Base-by-base conservation (phyloP, 768 basidiomycete species). In the Termitomyces sp. region DNA sequence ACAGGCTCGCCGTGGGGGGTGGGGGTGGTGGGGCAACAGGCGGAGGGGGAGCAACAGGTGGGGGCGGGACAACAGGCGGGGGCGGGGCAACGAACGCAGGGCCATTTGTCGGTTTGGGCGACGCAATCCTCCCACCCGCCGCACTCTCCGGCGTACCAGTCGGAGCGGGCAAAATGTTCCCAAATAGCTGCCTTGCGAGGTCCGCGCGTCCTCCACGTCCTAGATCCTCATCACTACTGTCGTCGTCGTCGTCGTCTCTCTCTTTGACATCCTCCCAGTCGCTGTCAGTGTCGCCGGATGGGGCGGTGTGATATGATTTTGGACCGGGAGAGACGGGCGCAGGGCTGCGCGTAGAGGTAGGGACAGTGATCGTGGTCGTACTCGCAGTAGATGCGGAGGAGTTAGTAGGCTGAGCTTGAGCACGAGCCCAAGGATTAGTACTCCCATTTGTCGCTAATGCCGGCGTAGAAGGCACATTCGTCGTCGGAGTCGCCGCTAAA, bases 191-290 rank as follows among this genome's bases (percentile, higher is more conserved):
- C 62, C 83, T 80, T 7, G 95, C 95, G 41, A 98, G 83, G 56
- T 85, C 83, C 59, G 81, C 81, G 16, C 91, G 80, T 18, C 78
- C 82, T 53, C 76, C 79, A 47, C 95, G 79, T 14, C 79, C 79
- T n/a, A 79, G 77, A 50, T 88, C 75, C 69, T 94, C 93, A 56
- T 93, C 92, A 55, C 85, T 88, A 62, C 84, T 87, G 64, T 88
- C 86, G 5, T 47, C 55, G 6, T 47, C 52, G 8, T 83, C 81
- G 4, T 82, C 81, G 8, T 80, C 82, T 46, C 83, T 85, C 70
- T 95, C 93, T 66, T 83, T 76, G 51, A 92, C 77, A n/a, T 86
- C 85, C 56, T 88, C 93, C 93, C 93, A 95, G 52, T 93, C 92
- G 18, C 91, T 89, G 2, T 90, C 88, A 46, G 71, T 71, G 26